A percentile compares a stretch with the other conserved stretches of the same genome.
Conservation (phyloP, 169 alveolate genomes). For the Plasmodium yoelii region DNA sequence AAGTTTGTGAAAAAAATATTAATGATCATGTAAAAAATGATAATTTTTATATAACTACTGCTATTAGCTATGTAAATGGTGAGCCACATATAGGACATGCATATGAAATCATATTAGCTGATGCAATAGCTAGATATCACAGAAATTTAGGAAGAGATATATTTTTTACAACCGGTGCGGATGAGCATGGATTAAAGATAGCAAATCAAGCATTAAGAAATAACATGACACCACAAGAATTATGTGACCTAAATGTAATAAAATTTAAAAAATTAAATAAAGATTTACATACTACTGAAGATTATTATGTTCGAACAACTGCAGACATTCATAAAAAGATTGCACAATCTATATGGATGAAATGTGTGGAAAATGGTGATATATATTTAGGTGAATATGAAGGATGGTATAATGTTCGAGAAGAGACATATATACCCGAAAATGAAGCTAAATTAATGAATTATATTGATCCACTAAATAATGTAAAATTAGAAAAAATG, state of each 20-base stretch:
- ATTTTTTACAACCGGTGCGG: conserved; percentile 92
- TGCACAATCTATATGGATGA: conserved; percentile 87
- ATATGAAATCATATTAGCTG: conserved; percentile 86
- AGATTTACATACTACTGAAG: conserved; percentile 79
- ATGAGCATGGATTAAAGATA: conserved; percentile 95
- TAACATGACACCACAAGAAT: conserved; percentile 87
- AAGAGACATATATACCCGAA: conserved; percentile 93
- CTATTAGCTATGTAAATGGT: conserved; percentile 95
- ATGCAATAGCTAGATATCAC: conserved; percentile 85
- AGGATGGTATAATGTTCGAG: conserved; percentile 94
- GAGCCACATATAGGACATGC: conserved; percentile 96
- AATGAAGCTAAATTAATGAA: conserved; percentile 91
- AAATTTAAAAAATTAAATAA: conserved; percentile 78
- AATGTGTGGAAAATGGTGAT: conserved; percentile 86
- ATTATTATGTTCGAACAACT: conserved; percentile 91
- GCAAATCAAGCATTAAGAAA: conserved; percentile 90
- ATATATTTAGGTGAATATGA: conserved; percentile 89
- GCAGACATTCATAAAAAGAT: conserved; percentile 85
- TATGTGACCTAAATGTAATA: conserved; percentile 86
- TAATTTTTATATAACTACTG: conserved; percentile 91
- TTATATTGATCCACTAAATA: conserved; percentile 89
- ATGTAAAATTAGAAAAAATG: conserved; percentile 88
- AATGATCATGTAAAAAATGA: conserved; percentile 60
- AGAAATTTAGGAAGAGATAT: conserved; percentile 86
- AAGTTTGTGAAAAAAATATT: conserved; percentile 34